phyloP scores from a whole-genome alignment of 1,284 basidiomycete genomes.

The Fomitopsis pinicola region DNA sequence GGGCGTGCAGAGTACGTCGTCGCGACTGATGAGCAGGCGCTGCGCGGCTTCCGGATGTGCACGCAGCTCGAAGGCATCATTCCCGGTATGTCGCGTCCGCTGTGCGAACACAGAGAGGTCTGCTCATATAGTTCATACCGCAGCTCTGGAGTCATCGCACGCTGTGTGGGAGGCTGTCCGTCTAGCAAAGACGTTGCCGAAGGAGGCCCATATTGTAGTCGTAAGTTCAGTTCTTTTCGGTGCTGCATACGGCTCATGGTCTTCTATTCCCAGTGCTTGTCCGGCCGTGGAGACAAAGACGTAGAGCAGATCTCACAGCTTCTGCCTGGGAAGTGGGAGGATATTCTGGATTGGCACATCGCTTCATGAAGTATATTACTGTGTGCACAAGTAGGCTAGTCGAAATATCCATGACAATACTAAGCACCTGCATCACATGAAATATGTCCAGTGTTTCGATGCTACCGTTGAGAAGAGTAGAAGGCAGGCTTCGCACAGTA shows the following conservation, averaged over 20 bases:
- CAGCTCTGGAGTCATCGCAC: slow-evolving; percentile 93
- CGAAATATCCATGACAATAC: too few species aligned
- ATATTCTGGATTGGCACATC: slow-evolving; percentile 85
- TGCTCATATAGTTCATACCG: not conserved
- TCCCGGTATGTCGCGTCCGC: slow-evolving; percentile 57
- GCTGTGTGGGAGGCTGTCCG: slow-evolving; percentile 91
- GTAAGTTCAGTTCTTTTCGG: slow-evolving; percentile 43
- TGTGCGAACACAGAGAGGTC: not conserved
- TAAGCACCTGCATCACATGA: too few species aligned
- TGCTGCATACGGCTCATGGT: not conserved
- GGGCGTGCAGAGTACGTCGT: slow-evolving; percentile 91
- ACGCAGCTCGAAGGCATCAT: slow-evolving; percentile 98
- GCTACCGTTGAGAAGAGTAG: too few species aligned
- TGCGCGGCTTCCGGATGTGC: slow-evolving; percentile 88
- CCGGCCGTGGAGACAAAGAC: slow-evolving; percentile 92
- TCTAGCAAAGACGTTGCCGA: slow-evolving; percentile 80
- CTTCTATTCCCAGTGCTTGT: slow-evolving; percentile 58
- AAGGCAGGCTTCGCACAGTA: too few species aligned
- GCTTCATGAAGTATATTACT: slow-evolving; percentile 15
- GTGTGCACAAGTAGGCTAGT: not conserved
- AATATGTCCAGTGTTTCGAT: too few species aligned
- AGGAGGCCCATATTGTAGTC: slow-evolving; percentile 87
- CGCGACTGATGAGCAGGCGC: slow-evolving; percentile 91
- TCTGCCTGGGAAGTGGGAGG: slow-evolving; percentile 83
- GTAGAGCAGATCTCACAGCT: slow-evolving; percentile 88